Evolutionary conservation across 495 filamentous ascomycete genomes (phyloP).

Genomic region (Trichoderma parareesei): DNA sequence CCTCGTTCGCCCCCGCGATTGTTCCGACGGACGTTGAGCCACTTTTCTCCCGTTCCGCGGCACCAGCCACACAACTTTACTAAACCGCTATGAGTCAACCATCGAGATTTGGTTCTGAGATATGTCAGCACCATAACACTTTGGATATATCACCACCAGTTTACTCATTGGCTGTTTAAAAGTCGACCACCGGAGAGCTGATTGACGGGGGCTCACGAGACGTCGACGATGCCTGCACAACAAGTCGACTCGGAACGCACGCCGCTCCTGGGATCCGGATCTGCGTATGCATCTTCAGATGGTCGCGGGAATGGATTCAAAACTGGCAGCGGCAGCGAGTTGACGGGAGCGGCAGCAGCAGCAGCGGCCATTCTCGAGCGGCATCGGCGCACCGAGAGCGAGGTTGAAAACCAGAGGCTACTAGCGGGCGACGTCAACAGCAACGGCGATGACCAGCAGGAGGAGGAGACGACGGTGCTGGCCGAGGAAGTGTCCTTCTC

Average conservation of each 20-base stretch:
- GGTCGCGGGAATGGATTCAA: too few species aligned
- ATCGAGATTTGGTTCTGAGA: too few species aligned
- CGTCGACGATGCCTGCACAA: background rate
- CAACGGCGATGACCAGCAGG: conserved; percentile 11
- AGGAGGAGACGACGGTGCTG: conserved; percentile 30
- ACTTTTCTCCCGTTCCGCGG: too few species aligned
- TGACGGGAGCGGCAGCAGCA: background rate
- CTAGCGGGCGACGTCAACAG: background rate
- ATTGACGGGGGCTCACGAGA: too few species aligned
- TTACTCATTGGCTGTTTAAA: too few species aligned
- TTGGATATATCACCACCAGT: too few species aligned
- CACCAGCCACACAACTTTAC: background rate
- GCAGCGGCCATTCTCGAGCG: background rate
- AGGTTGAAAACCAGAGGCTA: background rate
- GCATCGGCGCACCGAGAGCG: background rate
- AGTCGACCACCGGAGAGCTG: too few species aligned
- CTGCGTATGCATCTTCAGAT: background rate
- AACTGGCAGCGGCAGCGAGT: background rate
- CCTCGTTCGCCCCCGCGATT: too few species aligned
- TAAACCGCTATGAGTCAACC: background rate
- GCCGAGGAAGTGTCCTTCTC: conserved; percentile 36
- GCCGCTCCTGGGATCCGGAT: conserved; percentile 2
- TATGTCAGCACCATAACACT: too few species aligned
- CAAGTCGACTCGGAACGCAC: background rate
- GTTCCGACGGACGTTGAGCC: too few species aligned